Evolutionary conservation across 169 alveolate species (phyloP).

Genomic region (Plasmodium reichenowi): DNA sequence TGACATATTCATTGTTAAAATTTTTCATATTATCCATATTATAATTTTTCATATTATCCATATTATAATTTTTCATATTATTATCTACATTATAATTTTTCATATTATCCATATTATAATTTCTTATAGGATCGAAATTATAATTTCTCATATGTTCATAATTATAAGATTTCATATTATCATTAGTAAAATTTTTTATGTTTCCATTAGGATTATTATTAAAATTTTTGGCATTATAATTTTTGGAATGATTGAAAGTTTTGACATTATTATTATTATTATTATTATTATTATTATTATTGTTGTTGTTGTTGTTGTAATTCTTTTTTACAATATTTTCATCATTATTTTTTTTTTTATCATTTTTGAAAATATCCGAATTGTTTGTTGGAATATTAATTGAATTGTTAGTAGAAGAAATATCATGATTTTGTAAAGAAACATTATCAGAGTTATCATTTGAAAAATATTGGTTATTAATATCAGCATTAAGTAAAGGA

Average conservation of each 20-base stretch:
- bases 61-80: too few relatives aligned
- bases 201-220: neutral
- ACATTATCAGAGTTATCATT: neutral
- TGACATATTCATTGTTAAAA: too few relatives aligned
- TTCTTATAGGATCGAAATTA: too few relatives aligned
- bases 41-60: too few relatives aligned
- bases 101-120: too few relatives aligned
- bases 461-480: slow-evolving; percentile 3
- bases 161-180: too few relatives aligned
- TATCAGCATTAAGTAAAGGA: slow-evolving; percentile 32
- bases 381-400: neutral
- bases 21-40: too few relatives aligned
- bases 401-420: neutral
- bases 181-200: neutral
- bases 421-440: neutral
- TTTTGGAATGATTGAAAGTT: neutral
- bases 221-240: neutral
- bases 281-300: neutral
- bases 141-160: too few relatives aligned
- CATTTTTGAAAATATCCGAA: slow-evolving; percentile 1
- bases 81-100: too few relatives aligned
- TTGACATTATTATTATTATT: neutral
- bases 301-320: neutral
- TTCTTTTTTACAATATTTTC: neutral
- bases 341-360: slow-evolving; percentile 1